Conservation (phyloP, 2,329 filamentous ascomycete species). For the Fusarium pseudocircinatum region DNA sequence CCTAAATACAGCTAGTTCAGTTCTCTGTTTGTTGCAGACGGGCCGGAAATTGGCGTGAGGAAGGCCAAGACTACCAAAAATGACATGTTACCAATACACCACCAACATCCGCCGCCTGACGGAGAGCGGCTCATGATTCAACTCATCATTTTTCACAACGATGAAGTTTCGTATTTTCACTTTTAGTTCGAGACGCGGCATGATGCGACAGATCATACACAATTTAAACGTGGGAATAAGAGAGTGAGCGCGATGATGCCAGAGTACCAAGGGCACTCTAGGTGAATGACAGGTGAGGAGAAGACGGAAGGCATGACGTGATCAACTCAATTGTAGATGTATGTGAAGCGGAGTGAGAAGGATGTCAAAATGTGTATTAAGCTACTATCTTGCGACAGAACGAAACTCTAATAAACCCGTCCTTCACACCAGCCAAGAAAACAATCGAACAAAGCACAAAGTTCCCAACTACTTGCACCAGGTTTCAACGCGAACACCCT, state of each 20-base stretch:
- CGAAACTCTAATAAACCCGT: not conserved
- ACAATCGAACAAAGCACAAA: not conserved
- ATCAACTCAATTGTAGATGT: accelerated
- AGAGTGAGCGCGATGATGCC: too few relatives aligned
- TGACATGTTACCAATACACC: not conserved
- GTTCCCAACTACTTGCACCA: not conserved
- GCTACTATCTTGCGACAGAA: not conserved
- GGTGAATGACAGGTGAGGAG: too few relatives aligned
- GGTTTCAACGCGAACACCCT: not conserved
- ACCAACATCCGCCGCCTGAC: not conserved
- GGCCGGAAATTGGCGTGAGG: not conserved
- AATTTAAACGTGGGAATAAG: accelerated
- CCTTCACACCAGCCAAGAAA: not conserved
- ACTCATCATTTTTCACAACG: too few relatives aligned
- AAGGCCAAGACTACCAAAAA: not conserved
- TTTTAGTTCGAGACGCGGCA: not conserved
- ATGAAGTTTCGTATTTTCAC: too few relatives aligned
- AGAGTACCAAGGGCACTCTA: too few relatives aligned
- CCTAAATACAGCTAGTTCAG: not conserved
- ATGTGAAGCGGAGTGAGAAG: accelerated
- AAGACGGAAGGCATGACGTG: not conserved
- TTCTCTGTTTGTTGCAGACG: not conserved
- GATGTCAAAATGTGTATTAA: not conserved
- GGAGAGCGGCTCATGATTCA: not conserved
- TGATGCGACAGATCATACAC: not conserved